Base-by-base conservation (phyloP, 2,329 filamentous ascomycete genomes). In the Ilyonectria mors-panacis region DNA sequence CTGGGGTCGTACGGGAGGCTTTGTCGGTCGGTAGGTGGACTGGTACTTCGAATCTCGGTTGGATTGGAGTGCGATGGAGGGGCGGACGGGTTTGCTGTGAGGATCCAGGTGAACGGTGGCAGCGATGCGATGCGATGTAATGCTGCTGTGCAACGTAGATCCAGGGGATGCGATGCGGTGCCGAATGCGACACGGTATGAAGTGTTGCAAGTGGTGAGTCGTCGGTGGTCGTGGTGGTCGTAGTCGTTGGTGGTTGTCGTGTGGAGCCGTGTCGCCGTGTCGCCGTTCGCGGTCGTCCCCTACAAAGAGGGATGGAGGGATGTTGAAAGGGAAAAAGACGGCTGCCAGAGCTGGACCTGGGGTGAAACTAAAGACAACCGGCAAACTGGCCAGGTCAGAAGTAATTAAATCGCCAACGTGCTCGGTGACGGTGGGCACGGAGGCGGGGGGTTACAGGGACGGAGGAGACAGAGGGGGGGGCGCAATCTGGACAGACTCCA, bases 41-140 rank as follows among this genome's bases (percentile, higher is more conserved):
- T 30, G 47, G 54, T 63, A 44, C 59, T 54, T 62, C 45, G 64
- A 63, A 48, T 66, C 30, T 51, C 30, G 50, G 21, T 30, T 37
- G 63, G 9, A 21, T 33, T 58, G 44, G 10, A 44, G 59, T 42
- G 39, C 39, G 17, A 48, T 61, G 63, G 57, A 61, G 63, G 63
- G 51, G 51, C 63, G 63, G 51, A 39, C 35, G n/a, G 30, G 53
- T 50, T 63, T 42, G 44, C 53, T 56, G 47, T 26, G 35, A 63
- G 30, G 56, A 58, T 66, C 28, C 45, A n/a, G 35, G 47, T 56
- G 42, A 9, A 15, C 44, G 53, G 50, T 56, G 33, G 33, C 59
- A 51, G 63, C 44, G 33, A 57, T 60, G 59, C 59, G 54, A 67
- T 63, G 53, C 42, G 58, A 47, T 47, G 50, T 13, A 54, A 28